A percentile compares a stretch with the other conserved stretches of the same genome.
Evolutionary conservation across 371 early-diverging fungal species (phyloP).

Genomic region (Apophysomyces sp.): DNA sequence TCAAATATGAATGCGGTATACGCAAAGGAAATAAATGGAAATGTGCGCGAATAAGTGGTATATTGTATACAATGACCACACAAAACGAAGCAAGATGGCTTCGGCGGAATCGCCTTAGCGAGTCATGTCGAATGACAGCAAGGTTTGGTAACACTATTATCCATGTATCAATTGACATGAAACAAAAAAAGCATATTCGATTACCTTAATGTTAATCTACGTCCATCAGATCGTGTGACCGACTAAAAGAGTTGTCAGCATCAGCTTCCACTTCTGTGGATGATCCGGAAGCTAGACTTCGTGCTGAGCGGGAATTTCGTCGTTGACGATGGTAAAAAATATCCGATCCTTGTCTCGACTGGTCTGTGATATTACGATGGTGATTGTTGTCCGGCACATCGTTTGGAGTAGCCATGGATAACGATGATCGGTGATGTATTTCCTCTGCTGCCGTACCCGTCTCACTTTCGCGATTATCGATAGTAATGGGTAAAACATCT

Average conservation of each 20-base stretch:
- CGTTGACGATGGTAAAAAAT: slow-evolving; percentile 11
- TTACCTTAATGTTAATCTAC: slow-evolving; percentile 9
- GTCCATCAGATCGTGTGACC: slow-evolving; percentile 20
- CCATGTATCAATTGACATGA: neutral
- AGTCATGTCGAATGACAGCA: slow-evolving; percentile 1
- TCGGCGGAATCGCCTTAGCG: neutral
- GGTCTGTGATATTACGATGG: neutral
- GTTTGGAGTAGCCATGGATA: neutral
- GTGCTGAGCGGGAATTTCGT: slow-evolving; percentile 20
- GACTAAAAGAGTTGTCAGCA: slow-evolving; percentile 7
- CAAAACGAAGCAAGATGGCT: neutral
- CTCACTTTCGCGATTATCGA: slow-evolving; percentile 13
- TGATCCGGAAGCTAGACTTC: slow-evolving; percentile 24
- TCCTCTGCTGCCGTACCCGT: neutral
- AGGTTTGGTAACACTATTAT: neutral
- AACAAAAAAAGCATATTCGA: neutral
- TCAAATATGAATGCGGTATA: slow-evolving; percentile 1
- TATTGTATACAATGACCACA: slow-evolving; percentile 2
- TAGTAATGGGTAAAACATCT: slow-evolving; percentile 15
- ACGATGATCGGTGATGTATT: neutral
- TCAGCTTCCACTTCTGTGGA: slow-evolving; percentile 26
- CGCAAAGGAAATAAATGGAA: neutral
- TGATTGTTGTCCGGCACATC: neutral
- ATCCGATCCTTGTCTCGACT: slow-evolving; percentile 1
- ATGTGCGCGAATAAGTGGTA: neutral